These are phyloP conservation scores for Aspergillus coremiiformis DNA, from an alignment of 495 filamentous ascomycete species.

Conservation along the genomic window DNA sequence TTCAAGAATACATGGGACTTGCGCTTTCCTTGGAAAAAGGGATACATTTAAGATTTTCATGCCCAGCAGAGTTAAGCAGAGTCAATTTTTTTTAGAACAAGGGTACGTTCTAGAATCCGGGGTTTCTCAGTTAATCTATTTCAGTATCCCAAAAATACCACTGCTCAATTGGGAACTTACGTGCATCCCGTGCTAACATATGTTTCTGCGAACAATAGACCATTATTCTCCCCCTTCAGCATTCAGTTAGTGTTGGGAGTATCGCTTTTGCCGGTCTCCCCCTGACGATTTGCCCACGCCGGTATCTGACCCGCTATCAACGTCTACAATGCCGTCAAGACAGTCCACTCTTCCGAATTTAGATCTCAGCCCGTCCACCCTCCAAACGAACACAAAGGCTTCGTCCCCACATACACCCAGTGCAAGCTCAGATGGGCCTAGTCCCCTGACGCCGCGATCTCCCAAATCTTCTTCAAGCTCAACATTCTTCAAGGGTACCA, in stretches of 20 bases:
- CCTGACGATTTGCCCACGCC: conserved; percentile 2
- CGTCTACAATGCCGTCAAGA: conserved; percentile 37
- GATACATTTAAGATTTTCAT: conserved; percentile 4
- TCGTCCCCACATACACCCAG: conserved; percentile 32
- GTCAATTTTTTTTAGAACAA: background rate
- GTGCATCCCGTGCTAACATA: background rate
- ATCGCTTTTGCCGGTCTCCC: conserved; percentile 1
- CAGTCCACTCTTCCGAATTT: conserved; percentile 37
- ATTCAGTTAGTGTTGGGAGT: background rate
- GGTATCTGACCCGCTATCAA: conserved; percentile 11
- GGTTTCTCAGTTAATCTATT: conserved; percentile 2
- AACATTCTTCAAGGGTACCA: conserved; percentile 35
- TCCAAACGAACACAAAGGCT: conserved; percentile 26
- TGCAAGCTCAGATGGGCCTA: conserved; percentile 34
- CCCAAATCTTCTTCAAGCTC: conserved; percentile 38
- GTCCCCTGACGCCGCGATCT: conserved; percentile 39
- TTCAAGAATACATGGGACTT: background rate
- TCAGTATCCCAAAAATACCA: background rate
- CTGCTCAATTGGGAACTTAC: background rate
- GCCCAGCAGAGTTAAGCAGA: background rate
- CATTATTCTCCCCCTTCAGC: background rate
- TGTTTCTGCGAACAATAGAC: background rate
- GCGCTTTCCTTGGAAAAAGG: background rate
- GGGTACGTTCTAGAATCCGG: conserved; percentile 3
- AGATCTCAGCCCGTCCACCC: conserved; percentile 34